Evolutionary conservation across 345 rosid genomes (phyloP).

Genomic region (Punica granatum): DNA sequence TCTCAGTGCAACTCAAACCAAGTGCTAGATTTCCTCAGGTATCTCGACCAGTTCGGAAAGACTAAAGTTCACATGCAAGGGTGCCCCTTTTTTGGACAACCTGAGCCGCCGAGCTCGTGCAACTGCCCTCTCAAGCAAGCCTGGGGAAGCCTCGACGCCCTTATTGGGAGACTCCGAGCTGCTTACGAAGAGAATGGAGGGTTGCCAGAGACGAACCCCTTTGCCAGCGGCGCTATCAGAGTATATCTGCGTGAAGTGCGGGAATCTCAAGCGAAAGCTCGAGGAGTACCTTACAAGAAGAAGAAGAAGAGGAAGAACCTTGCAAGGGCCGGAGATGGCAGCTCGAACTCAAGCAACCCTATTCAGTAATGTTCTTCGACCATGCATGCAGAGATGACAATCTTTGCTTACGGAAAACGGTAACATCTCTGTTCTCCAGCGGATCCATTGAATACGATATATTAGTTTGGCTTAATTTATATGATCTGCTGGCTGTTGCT

Average conservation of each 20-base stretch:
- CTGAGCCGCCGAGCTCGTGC: slow-evolving; percentile 77
- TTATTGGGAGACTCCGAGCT: slow-evolving; percentile 81
- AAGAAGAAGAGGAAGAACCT: slow-evolving; percentile 57
- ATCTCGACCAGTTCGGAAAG: slow-evolving; percentile 39
- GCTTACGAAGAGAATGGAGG: slow-evolving; percentile 88
- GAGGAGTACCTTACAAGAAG: slow-evolving; percentile 88
- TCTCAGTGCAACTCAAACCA: slow-evolving; percentile 30
- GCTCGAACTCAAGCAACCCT: slow-evolving; percentile 28
- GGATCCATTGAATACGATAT: background rate
- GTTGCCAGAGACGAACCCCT: slow-evolving; percentile 72
- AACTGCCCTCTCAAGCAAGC: slow-evolving; percentile 80
- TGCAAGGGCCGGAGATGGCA: slow-evolving; percentile 22
- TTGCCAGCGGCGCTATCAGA: slow-evolving; percentile 64
- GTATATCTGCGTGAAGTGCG: slow-evolving; percentile 73
- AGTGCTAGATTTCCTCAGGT: slow-evolving; percentile 33
- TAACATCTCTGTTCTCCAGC: background rate
- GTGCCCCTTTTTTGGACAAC: slow-evolving; percentile 58
- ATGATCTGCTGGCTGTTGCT: too few species aligned
- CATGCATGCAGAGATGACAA: background rate
- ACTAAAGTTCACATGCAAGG: slow-evolving; percentile 31
- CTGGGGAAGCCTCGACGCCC: slow-evolving; percentile 92
- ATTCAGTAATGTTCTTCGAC: slow-evolving; percentile 29
- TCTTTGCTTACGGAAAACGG: background rate
- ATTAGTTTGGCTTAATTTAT: too few species aligned
- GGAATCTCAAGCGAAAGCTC: slow-evolving; percentile 75